Evolutionary conservation across 495 filamentous ascomycete species (phyloP).

Genomic region (Neurospora sp.): DNA sequence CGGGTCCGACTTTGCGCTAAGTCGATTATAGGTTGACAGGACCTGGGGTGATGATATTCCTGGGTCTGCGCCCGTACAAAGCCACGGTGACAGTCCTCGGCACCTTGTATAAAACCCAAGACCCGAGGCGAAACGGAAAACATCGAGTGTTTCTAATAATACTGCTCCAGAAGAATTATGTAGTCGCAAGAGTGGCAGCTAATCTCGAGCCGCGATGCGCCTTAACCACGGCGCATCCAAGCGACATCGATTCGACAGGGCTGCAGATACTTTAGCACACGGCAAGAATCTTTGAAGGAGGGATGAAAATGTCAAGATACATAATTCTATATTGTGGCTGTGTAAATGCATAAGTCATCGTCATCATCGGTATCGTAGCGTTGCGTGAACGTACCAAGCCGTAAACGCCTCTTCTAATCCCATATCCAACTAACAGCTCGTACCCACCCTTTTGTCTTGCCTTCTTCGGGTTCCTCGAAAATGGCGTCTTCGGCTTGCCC

Average conservation of each 20-base stretch:
- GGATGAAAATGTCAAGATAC: neutral
- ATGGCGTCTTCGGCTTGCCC: conserved; percentile 22
- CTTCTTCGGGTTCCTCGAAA: conserved; percentile 24
- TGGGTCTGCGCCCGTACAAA: no score
- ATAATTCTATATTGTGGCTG: neutral
- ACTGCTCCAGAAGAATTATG: neutral
- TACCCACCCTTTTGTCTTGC: conserved; percentile 15
- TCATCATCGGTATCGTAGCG: neutral
- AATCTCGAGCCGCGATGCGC: neutral
- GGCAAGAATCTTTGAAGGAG: neutral
- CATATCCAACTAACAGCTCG: conserved; percentile 32
- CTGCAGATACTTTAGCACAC: neutral
- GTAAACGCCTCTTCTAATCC: conserved; percentile 17
- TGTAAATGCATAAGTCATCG: neutral
- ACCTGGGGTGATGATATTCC: no score
- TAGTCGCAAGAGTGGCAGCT: neutral
- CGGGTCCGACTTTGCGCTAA: no score
- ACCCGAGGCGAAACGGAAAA: no score
- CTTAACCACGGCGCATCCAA: neutral
- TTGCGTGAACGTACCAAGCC: neutral
- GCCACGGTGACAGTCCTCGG: no score
- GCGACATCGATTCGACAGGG: neutral
- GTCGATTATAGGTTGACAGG: no score
- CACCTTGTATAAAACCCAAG: no score
- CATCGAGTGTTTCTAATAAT: neutral